phyloP scores from a whole-genome alignment of 768 basidiomycete genomes.

The Dentipellis fragilis region DNA sequence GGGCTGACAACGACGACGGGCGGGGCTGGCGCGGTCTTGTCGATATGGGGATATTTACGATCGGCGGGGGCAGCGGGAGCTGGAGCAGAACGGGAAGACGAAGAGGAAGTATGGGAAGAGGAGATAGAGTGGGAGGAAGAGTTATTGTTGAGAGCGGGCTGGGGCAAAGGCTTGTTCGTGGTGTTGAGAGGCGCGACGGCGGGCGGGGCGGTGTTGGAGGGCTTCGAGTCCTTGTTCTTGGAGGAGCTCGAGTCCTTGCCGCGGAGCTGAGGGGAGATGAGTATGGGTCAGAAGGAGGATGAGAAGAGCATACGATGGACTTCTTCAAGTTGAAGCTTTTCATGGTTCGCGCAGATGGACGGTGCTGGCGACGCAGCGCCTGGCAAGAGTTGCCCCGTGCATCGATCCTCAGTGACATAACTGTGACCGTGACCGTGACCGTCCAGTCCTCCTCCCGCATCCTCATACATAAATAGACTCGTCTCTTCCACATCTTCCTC shows the following conservation, averaged over 20 bases:
- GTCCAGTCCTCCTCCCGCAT: not conserved
- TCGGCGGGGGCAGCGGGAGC: conserved; percentile 35
- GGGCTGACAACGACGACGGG: conserved; percentile 84
- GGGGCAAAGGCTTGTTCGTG: conserved; percentile 49
- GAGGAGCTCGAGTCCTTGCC: conserved; percentile 59
- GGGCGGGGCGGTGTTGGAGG: conserved; percentile 26
- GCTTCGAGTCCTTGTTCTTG: conserved; percentile 59
- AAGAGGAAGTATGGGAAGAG: conserved; percentile 26
- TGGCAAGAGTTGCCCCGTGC: not conserved
- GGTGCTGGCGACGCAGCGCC: not conserved
- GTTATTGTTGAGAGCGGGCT: conserved; percentile 29
- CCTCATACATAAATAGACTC: conserved; percentile 1
- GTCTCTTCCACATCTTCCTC: not conserved
- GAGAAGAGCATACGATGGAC: conserved; percentile 46
- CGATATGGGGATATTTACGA: conserved; percentile 43
- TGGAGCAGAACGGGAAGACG: conserved; percentile 31
- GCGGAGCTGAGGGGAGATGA: conserved; percentile 36
- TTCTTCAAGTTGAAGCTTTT: conserved; percentile 66
- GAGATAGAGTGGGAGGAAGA: conserved; percentile 31
- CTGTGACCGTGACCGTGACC: not conserved
- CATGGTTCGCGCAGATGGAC: conserved; percentile 30
- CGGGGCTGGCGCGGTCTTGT: conserved; percentile 46
- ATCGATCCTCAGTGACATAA: not conserved
- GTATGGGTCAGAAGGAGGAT: conserved; percentile 12
- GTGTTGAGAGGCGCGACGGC: conserved; percentile 41